A percentile compares a stretch with the other conserved stretches of the same genome.
These are phyloP conservation scores for Fraxinus sp. DNA, from an alignment of 305 asterid genomes.

Conservation along the genomic window DNA sequence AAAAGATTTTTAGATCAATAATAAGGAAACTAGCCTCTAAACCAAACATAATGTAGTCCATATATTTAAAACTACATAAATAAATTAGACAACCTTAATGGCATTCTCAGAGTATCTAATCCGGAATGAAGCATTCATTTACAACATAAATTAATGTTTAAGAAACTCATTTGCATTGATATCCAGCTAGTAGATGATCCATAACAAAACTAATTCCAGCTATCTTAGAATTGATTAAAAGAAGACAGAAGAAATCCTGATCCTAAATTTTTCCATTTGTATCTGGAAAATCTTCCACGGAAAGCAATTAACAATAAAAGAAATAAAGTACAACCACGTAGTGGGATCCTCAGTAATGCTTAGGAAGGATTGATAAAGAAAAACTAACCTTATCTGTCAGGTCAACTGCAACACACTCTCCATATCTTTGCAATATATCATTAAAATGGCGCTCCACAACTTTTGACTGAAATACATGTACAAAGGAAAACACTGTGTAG, in stretches of 20 bases:
- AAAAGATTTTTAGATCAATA: neutral
- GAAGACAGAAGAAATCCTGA: neutral
- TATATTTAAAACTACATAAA: neutral
- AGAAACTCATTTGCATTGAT: neutral
- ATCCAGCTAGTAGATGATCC: neutral
- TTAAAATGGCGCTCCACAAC: slow-evolving; percentile 90
- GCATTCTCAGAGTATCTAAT: neutral
- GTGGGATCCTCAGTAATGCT: slow-evolving; percentile 1
- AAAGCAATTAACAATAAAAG: neutral
- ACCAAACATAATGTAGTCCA: neutral
- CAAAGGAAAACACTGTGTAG: neutral
- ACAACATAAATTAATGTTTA: neutral
- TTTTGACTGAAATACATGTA: slow-evolving; percentile 50
- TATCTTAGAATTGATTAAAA: neutral
- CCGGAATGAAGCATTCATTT: neutral
- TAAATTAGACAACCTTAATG: neutral
- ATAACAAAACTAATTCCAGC: slow-evolving; percentile 16
- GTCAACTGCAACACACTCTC: slow-evolving; percentile 82
- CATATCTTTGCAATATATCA: slow-evolving; percentile 86
- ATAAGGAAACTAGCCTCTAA: neutral
- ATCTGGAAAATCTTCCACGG: slow-evolving; percentile 3
- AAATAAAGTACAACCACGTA: neutral
- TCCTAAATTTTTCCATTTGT: neutral
- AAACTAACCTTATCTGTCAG: slow-evolving; percentile 76
- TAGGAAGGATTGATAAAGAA: neutral